Evolutionary conservation across 306 rosid species (phyloP), one percentile per base, ranked within the genome.

Genomic region (Castanea crenata): DNA sequence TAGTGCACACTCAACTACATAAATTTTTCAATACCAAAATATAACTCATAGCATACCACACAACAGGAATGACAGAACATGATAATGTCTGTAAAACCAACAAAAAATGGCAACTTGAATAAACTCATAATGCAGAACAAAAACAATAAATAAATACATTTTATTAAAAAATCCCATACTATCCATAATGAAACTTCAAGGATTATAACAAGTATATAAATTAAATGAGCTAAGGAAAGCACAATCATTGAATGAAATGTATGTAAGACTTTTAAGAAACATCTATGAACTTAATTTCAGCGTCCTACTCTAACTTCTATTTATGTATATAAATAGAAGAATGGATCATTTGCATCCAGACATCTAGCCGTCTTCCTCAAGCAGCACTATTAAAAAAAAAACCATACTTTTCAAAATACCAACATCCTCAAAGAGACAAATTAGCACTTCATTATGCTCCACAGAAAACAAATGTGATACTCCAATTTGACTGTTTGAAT

Each of bases 401-500:
- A 3, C 9, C 20, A 16, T 18, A n/a, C 9, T 5, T 4, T 67
- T 35, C 52, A 67, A 34, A 64, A 67, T 35, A 67, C 72, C 72
- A 67, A 59, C 41, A 63, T 34, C 52, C 34, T 67, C 71, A 18
- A 3, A 35, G 71, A 64, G 72, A 67, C n/a, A 67, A 55, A 63
- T 52, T 71, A 75, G 27, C 57, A 4, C 68, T 71, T 52, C 58
- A 46, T 77, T 61, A 75, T 23, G 74, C 75, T 78, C 79, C 55
- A 80, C 52, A 18, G 10, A 67, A 67, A 59, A 80, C 46, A 65
- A 71, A n/a, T 46, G 61, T 63, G 71, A 56, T 63, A 46, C 61
- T 70, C 69, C 70, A 76, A 67, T 34, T 74, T 46, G 68, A 75
- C 81, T 14, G 35, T 52, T 75, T 32, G 69, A 75, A 74, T 59